Evolutionary conservation across 2,329 filamentous ascomycete genomes (phyloP).

Genomic region (Sordariomycetes sp.): DNA sequence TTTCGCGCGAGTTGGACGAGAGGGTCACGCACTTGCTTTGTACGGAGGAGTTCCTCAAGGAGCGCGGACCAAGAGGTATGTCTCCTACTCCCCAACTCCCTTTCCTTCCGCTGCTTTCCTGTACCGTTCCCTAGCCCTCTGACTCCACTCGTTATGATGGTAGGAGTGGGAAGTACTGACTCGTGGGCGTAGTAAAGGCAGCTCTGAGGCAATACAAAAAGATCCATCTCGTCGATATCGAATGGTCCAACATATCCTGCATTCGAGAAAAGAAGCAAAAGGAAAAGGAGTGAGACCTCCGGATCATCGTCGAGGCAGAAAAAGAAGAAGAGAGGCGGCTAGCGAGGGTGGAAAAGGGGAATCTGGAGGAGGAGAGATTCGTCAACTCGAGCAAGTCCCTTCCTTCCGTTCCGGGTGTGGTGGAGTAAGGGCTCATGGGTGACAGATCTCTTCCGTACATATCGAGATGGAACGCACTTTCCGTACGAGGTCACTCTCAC

Average conservation of each 20-base stretch:
- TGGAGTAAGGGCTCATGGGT: not conserved
- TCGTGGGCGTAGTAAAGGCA: constrained; percentile 17
- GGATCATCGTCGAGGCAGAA: constrained; percentile 13
- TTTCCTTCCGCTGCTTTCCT: not conserved
- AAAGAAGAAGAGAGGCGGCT: constrained; percentile 15
- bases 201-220: constrained; percentile 20
- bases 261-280: constrained; percentile 11
- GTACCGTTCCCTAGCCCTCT: not conserved
- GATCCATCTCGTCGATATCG: constrained; percentile 28
- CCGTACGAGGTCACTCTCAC: constrained; percentile 49
- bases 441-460: constrained; percentile 49
- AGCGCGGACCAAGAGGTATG: constrained; percentile 21
- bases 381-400: constrained; percentile 34
- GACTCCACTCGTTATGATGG: not conserved
- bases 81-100: not conserved
- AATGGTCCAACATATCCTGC: constrained; percentile 40
- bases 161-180: not conserved
- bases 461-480: constrained; percentile 48
- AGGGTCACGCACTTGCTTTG: constrained; percentile 63
- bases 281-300: constrained; percentile 26
- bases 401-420: not conserved
- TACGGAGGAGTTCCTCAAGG: constrained; percentile 45
- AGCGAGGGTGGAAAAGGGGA: constrained; percentile 22
- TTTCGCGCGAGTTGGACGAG: constrained; percentile 32
- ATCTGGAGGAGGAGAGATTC: constrained; percentile 23